Evolutionary conservation across 805 yeast species (phyloP).

Genomic region (Hanseniaspora vineae): DNA sequence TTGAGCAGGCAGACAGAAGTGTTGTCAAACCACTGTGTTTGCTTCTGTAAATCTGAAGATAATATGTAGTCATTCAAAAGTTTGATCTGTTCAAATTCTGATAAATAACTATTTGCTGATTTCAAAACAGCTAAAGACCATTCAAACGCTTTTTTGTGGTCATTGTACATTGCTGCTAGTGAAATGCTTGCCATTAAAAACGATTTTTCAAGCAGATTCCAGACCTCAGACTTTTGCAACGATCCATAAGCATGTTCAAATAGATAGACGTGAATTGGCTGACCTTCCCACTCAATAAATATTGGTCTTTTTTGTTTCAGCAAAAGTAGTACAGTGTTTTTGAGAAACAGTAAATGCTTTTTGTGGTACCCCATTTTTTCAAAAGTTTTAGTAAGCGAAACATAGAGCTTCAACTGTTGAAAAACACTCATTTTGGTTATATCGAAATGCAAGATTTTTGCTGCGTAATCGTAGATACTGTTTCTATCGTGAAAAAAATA

Average conservation of each 20-base stretch:
- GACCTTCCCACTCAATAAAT: not conserved
- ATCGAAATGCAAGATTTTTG: conserved; percentile 32
- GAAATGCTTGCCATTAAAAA: not conserved
- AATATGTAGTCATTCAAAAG: conserved; percentile 5
- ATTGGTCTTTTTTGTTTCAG: conserved; percentile 25
- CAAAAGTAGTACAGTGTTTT: conserved; percentile 46
- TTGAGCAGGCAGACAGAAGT: not conserved
- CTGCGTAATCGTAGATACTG: conserved; percentile 38
- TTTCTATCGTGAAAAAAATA: conserved; percentile 7
- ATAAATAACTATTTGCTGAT: not conserved
- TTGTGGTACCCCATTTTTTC: conserved; percentile 46
- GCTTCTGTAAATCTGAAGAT: conserved; percentile 4
- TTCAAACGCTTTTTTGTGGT: not conserved
- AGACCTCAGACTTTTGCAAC: not conserved
- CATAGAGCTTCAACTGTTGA: conserved; percentile 50
- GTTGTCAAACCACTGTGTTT: not conserved
- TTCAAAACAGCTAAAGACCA: not conserved
- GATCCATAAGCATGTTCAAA: not conserved
- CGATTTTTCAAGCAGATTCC: not conserved
- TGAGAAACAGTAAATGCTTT: conserved; percentile 56
- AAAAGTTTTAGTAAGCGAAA: conserved; percentile 54
- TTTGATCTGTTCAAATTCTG: not conserved
- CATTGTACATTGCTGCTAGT: not conserved
- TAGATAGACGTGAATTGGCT: not conserved
- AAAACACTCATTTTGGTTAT: conserved; percentile 32